Conservation (phyloP, 2,329 filamentous ascomycete genomes). For the Fusarium mangiferae region DNA sequence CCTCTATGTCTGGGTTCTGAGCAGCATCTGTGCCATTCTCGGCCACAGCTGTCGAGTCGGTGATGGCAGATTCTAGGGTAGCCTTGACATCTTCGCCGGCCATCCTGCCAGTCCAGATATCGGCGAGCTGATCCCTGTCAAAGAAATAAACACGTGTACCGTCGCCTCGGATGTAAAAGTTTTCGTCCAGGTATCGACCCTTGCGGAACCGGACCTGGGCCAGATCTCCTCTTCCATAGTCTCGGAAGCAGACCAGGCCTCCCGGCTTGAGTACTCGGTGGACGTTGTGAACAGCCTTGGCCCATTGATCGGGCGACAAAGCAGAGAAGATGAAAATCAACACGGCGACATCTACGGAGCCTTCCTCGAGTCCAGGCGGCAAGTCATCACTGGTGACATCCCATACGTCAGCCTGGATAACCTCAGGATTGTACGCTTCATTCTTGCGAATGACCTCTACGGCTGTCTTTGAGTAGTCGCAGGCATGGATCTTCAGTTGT, state of each 20-base stretch:
- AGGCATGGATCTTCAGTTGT: slow-evolving; percentile 85
- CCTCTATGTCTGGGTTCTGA: slow-evolving; percentile 27
- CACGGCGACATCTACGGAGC: slow-evolving; percentile 89
- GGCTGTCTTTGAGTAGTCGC: slow-evolving; percentile 95
- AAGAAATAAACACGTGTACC: slow-evolving; percentile 99
- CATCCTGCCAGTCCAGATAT: slow-evolving; percentile 75
- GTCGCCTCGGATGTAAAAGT: slow-evolving; percentile 96
- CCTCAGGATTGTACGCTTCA: slow-evolving; percentile 75
- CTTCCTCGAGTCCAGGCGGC: slow-evolving; percentile 79
- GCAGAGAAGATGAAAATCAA: slow-evolving; percentile 99
- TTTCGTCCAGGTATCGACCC: slow-evolving; percentile 91
- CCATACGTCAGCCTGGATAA: slow-evolving; percentile 93
- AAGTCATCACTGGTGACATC: slow-evolving; percentile 80
- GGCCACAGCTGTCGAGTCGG: background rate
- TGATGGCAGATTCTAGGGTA: background rate
- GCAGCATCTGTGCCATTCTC: background rate
- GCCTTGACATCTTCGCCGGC: slow-evolving; percentile 30
- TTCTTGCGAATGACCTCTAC: slow-evolving; percentile 90
- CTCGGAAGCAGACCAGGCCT: slow-evolving; percentile 92
- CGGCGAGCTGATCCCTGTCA: slow-evolving; percentile 81
- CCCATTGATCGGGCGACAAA: slow-evolving; percentile 86
- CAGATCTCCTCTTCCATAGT: slow-evolving; percentile 95
- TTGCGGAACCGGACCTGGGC: slow-evolving; percentile 98
- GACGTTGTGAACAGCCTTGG: slow-evolving; percentile 82
- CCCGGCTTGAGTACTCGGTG: slow-evolving; percentile 87